Base-by-base conservation (phyloP, 2,329 filamentous ascomycete species). In the Penicillium sp. region DNA sequence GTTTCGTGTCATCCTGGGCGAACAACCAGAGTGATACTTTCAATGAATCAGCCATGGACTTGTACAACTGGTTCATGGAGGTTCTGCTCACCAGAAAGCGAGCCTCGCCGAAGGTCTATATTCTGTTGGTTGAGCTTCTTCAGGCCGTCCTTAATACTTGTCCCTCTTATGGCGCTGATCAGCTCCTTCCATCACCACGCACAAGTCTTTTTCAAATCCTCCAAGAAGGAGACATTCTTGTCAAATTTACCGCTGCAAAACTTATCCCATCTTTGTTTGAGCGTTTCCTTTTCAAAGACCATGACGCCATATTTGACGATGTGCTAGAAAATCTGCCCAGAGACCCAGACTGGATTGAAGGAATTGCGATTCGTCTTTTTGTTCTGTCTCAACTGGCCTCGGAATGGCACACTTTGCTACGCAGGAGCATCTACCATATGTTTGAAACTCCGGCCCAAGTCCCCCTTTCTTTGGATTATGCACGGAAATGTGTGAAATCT, bases 391-490 rank as follows among this genome's bases (percentile, higher is more conserved):
- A 85, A 49, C 76, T 99, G 51, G 94, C 89, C 20, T 89, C 90
- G 24, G 76, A 79, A 44, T 97, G 93, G 90, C 86, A 91, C 52
- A 96, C 92, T 0, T 79, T 97, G 17, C 80, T 97, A 36, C 87
- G 92, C 45, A 85, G 89, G 58, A 91, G 91, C 59, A 89, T 96
- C 15, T 99, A 97, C 68, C 89, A 94, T 69, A 91, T 97, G 18
- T 96, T 97, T 62, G 94, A 97, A 69, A 91, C 88, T 0, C 89
- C 92, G 1, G 90, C 89, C 1, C 85, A 85, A 50, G 84, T 96
- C 12, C 73, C 81, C 3, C 73, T 76, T 9, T 88, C 88, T 6
- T 78, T 80, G 17, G 75, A 79, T 17, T 88, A 97, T 72, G 92
- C 93, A 1, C 83, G 82, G 49, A 81, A 81, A 45, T 95, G 90